phyloP scores from a whole-genome alignment of 176 grass and related monocot genomes.

The Eragrostis curvula region DNA sequence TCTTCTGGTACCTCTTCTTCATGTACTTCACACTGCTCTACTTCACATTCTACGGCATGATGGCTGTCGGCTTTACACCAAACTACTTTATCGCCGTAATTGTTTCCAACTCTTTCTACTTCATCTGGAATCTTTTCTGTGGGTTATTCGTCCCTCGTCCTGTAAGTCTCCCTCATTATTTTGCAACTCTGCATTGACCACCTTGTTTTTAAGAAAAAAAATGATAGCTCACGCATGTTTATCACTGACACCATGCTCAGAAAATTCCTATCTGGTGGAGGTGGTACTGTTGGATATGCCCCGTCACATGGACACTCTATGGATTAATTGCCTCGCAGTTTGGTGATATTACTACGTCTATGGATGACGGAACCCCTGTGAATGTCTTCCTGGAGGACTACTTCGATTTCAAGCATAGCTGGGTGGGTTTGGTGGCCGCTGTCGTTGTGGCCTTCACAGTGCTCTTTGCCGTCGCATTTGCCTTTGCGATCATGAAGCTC shows the following conservation, averaged over 20 bases:
- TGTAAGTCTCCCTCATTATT: slow-evolving; percentile 45
- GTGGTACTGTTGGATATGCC: slow-evolving; percentile 80
- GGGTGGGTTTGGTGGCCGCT: slow-evolving; percentile 62
- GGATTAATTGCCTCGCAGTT: slow-evolving; percentile 75
- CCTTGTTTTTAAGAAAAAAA: no score
- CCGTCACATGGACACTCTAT: slow-evolving; percentile 78
- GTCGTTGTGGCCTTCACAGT: slow-evolving; percentile 59
- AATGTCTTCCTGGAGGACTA: slow-evolving; percentile 5
- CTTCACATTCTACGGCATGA: slow-evolving; percentile 93
- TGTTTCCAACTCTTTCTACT: slow-evolving; percentile 73
- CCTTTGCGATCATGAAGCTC: slow-evolving; percentile 68
- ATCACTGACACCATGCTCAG: slow-evolving; percentile 19
- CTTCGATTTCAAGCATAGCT: slow-evolving; percentile 63
- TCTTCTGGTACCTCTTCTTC: slow-evolving; percentile 94
- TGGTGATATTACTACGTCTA: slow-evolving; percentile 32
- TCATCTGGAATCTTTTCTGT: slow-evolving; percentile 78
- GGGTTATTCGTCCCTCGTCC: slow-evolving; percentile 71
- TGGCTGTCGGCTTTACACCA: slow-evolving; percentile 75
- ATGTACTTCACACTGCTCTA: slow-evolving; percentile 92
- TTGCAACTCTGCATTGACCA: not conserved
- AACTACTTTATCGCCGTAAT: slow-evolving; percentile 72
- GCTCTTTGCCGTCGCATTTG: slow-evolving; percentile 46
- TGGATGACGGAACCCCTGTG: no score
- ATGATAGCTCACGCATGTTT: no score
- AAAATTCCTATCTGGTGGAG: slow-evolving; percentile 86